Conservation (phyloP, 306 rosid species). For the Pyrus betulifolia region DNA sequence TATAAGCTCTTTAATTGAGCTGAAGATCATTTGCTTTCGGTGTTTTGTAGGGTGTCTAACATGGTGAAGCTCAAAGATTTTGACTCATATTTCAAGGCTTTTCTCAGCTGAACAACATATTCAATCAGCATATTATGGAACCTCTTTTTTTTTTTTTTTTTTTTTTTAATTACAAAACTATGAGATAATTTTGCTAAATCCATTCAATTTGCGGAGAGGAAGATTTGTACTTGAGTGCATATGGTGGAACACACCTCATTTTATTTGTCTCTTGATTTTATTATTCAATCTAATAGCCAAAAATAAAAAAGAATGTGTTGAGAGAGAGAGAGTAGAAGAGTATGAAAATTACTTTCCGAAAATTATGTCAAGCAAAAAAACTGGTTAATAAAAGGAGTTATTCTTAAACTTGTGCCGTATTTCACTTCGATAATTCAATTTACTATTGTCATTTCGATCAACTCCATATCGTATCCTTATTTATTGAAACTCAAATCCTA, state of each 20-base stretch:
- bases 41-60: background rate
- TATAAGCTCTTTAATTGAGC: background rate
- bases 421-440: background rate
- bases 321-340: too few relatives aligned
- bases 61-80: background rate
- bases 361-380: background rate
- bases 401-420: too few relatives aligned
- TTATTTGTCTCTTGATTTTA: too few relatives aligned
- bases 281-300: background rate
- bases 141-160: background rate
- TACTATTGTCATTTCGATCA: background rate
- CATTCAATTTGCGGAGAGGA: background rate
- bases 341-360: background rate
- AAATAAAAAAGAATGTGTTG: too few relatives aligned
- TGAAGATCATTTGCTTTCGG: background rate
- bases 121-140: background rate
- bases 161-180: background rate
- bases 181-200: background rate
- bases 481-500: too few relatives aligned
- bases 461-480: too few relatives aligned
- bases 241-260: background rate
- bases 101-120: background rate
- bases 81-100: background rate
- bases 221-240: background rate
- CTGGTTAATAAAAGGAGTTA: too few relatives aligned